Base-by-base conservation (phyloP, 2,329 filamentous ascomycete genomes). In the Pseudogymnoascus sp. region DNA sequence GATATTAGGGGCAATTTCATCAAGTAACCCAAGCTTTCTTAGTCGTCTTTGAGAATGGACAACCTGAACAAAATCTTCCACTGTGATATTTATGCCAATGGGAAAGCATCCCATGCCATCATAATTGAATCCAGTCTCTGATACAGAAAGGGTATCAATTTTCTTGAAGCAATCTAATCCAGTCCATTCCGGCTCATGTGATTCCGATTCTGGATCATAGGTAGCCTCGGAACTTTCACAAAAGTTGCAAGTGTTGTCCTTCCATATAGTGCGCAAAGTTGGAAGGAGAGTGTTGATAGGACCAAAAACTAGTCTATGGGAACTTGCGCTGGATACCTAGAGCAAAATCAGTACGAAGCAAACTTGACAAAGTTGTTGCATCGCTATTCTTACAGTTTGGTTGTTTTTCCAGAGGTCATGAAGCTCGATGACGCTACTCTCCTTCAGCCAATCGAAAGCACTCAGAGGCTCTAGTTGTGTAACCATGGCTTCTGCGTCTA, bases 391-490 rank as follows among this genome's bases (percentile, higher is more conserved):
- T 31, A 31, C 28, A 31, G 28, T 62, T 63, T 59, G 41, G 59
- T 76, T 76, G 1, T 69, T 70, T 53, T 73, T 74, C 77, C 78
- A 80, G 31, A 64, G 68, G 40, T 78, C 75, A 60, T 81, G 78
- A 0, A 72, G 66, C 38, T 75, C 73, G 73, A 80, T 79, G 12
- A 78, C 73, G n/a, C 75, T 71, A 10, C 74, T 70, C 43, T 78
- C 75, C 65, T 80, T 81, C 62, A 81, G 65, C 77, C 77, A 81
- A 60, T 76, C 74, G 63, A 81, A 77, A 1, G 78, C 77, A 5
- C 78, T 75, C 3, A 81, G 70, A 11, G 78, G 78, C 63, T 79
- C 74, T 0, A 65, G 60, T 7, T 66, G 67, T 10, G 74, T 72
- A 24, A 67, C 65, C 33, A 75, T 75, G 8, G 72, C 59, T 4